phyloP scores from a whole-genome alignment of 331 rosid species.

The Ulmus americana region DNA sequence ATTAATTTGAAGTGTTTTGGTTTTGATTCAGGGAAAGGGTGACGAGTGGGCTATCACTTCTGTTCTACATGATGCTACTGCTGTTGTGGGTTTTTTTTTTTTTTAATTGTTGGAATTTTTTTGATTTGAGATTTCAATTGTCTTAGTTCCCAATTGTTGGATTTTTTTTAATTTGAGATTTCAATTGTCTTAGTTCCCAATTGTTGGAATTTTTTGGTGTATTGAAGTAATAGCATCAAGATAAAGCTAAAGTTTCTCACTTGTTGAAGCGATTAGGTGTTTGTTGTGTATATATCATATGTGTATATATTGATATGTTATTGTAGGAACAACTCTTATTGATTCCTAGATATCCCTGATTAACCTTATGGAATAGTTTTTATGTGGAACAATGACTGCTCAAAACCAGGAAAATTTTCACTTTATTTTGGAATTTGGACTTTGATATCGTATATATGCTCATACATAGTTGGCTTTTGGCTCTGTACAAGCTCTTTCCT shows the following conservation, averaged over 20 bases:
- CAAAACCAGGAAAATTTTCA: background rate
- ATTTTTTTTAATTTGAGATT: background rate
- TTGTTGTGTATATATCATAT: background rate
- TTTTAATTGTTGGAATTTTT: background rate
- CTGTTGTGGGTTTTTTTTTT: constrained; percentile 46
- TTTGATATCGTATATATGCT: background rate
- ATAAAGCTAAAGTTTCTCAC: background rate
- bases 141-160: background rate
- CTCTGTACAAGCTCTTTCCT: too few relatives aligned
- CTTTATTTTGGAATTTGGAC: background rate
- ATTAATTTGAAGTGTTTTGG: background rate
- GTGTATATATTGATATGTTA: too few relatives aligned
- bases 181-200: background rate
- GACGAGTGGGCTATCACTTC: constrained; percentile 72
- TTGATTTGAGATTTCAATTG: background rate
- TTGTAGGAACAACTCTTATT: background rate
- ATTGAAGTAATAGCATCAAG: background rate
- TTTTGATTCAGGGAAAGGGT: constrained; percentile 43
- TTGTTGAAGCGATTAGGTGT: background rate
- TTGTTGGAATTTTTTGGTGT: background rate
- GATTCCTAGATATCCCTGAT: background rate
- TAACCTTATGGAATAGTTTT: background rate
- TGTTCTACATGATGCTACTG: constrained; percentile 64
- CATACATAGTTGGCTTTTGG: too few relatives aligned
- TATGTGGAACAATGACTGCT: too few relatives aligned